Evolutionary conservation across 106 monocot genomes (phyloP), one percentile per base, ranked within the genome.

Genomic region (Acorus gramineus): DNA sequence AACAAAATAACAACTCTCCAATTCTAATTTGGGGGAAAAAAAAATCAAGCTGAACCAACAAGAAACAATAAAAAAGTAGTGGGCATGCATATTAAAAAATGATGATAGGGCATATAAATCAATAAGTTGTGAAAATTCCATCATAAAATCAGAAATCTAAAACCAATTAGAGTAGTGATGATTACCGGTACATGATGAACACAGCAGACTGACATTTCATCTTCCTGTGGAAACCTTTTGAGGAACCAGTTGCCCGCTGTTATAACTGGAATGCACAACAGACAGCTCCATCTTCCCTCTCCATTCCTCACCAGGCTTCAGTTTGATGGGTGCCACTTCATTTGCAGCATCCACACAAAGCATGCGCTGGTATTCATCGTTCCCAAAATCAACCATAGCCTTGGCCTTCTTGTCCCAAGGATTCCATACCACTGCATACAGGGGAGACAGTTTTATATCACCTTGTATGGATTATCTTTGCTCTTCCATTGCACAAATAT

Each of bases 331-430:
- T 61, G 69, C 78, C 76, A 81, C 81, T 48, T 84, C 11, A 46
- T 70, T 61, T 46, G 90, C 90, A 53, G 86, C 76, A 54, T 80
- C 86, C 8, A 91, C 74, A 50, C 86, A 86, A n/a, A 91, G 48
- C 86, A 91, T 91, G 51, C 74, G 65, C 68, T 86, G 83, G 74
- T 81, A 90, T 11, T 86, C 90, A 49, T 90, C 90, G 71, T 86
- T 83, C 11, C 83, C 90, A 60, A 91, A 66, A 74, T 91, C 90
- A 42, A 59, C 47, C 47, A 91, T 81, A 42, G 78, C 62, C 66
- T 91, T 86, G 4, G 83, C 78, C 69, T 83, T 86, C 77, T 74
- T 86, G 46, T 91, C 90, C 90, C 90, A 91, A 13, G 90, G 90
- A 75, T 86, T 91, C 90, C 90, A 91, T 7, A 86, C 86, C 54